A percentile compares a stretch with the other conserved stretches of the same genome.
phyloP scores from a whole-genome alignment of 2,329 filamentous ascomycete species.

The Periconia digitata region DNA sequence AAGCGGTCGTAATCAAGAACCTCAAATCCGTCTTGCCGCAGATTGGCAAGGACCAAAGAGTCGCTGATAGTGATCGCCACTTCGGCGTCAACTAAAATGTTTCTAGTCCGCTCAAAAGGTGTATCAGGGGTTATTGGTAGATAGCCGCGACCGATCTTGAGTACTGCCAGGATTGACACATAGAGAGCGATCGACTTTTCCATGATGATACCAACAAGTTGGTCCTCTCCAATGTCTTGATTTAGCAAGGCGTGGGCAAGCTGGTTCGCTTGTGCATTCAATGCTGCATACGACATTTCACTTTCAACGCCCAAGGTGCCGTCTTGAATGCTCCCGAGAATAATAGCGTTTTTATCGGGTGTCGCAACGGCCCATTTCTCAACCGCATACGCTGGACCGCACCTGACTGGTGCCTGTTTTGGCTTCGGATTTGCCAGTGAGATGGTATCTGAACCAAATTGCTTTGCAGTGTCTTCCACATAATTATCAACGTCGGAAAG shows the following conservation, averaged over 20 bases:
- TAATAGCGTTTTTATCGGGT: conserved; percentile 63
- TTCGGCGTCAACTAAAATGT: conserved; percentile 64
- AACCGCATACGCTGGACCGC: conserved; percentile 49
- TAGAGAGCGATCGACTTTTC: conserved; percentile 76
- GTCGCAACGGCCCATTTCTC: conserved; percentile 53
- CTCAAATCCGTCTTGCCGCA: conserved; percentile 9
- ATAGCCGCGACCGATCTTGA: conserved; percentile 77
- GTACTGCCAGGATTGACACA: conserved; percentile 69
- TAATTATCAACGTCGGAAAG: conserved; percentile 38
- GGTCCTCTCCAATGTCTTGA: conserved; percentile 52
- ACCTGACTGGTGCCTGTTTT: conserved; percentile 13
- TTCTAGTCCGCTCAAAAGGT: conserved; percentile 60
- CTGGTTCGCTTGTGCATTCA: conserved; percentile 66
- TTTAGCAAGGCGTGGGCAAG: conserved; percentile 60
- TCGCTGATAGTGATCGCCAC: conserved; percentile 53
- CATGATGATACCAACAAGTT: conserved; percentile 73
- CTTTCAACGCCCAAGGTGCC: conserved; percentile 37
- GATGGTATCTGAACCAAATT: conserved; percentile 26
- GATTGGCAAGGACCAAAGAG: conserved; percentile 6
- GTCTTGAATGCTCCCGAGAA: conserved; percentile 58
- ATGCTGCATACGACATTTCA: conserved; percentile 62
- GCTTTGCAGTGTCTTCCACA: conserved; percentile 28
- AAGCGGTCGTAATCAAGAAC: conserved; percentile 34
- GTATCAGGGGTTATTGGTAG: conserved; percentile 77
- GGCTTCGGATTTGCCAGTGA: conserved; percentile 49